Evolutionary conservation across 2,329 filamentous ascomycete species (phyloP), one percentile per base, ranked within the genome.

Genomic region (Sporothrix pallida): DNA sequence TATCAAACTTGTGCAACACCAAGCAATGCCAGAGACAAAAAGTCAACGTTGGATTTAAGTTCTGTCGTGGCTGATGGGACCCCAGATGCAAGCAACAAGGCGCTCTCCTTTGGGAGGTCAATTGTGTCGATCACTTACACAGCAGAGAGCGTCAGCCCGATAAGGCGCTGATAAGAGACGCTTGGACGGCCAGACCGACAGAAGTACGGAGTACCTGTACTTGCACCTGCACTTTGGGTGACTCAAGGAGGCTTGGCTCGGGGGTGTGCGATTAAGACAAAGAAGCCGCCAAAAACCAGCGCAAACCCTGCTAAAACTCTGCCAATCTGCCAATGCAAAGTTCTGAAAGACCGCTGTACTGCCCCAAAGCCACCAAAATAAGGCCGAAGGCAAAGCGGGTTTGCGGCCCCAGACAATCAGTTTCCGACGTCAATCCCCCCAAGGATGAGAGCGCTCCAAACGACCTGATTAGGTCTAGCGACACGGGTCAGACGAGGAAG

Each of bases 151-250:
- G 0, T 46, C 9, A 46, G 5, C 12, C 60, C n/a, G 60, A 17
- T 42, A 23, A 44, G 62, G 20, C 31, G 7, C 42, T 13, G n/a
- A 17, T 67, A 48, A 48, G 62, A 23, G n/a, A 26, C 62, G 42
- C 20, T 48, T 17, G 60, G 62, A 67, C 42, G 62, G 62, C 20
- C 5, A n/a, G n/a, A n/a, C 60, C 60, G 37, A 54, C 52, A 26
- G 8, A 67, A 67, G 62, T 70, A 54, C 50, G 8, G 48, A 67
- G 62, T 70, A 54, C 50, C 23, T 54, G 67, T 56, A 37, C 31
- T 37, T 37, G 31, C 5, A 37, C 31, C 31, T 37, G 31, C 31
- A 37, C 31, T 37, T 7, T 37, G 31, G 17, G 67, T 44, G 26
- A 56, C 48, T 67, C 62, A 48, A 46, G 10, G 42, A 46, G 62